Conservation (phyloP, 2,329 filamentous ascomycete genomes). For the Alternaria incomplexa region DNA sequence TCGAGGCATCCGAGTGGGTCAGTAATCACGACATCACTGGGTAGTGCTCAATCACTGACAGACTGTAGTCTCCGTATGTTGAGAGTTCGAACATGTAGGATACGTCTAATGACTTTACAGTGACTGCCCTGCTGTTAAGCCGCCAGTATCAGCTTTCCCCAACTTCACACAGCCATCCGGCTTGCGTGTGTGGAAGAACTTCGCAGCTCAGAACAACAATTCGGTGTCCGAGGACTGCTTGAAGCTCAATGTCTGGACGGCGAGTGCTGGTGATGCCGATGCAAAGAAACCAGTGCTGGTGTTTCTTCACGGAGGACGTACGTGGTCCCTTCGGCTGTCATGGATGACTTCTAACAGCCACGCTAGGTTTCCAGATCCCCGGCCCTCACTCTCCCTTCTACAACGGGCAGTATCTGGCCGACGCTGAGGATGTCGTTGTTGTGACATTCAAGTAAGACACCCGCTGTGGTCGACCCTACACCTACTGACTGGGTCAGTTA, state of each 20-base stretch:
- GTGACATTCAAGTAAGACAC: constrained; percentile 33
- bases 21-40: not conserved
- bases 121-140: constrained; percentile 34
- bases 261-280: constrained; percentile 12
- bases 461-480: not conserved
- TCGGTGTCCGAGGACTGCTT: constrained; percentile 36
- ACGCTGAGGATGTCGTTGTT: constrained; percentile 38
- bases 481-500: constrained; percentile 28
- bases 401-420: constrained; percentile 35
- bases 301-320: constrained; percentile 39
- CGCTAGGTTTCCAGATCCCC: constrained; percentile 30
- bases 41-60: constrained; percentile 8
- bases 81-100: not conserved
- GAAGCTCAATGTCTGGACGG: constrained; percentile 40
- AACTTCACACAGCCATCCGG: constrained; percentile 35
- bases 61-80: constrained; percentile 29
- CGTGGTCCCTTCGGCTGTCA: not conserved
- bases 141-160: constrained; percentile 29
- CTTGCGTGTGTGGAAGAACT: constrained; percentile 34
- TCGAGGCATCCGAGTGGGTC: constrained; percentile 33
- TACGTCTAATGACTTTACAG: constrained; percentile 11
- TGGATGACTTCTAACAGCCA: not conserved
- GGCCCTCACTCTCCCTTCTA: constrained; percentile 35
- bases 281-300: constrained; percentile 37
- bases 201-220: constrained; percentile 33